These are phyloP conservation scores for Rhodotorula mucilaginosa DNA, from an alignment of 1,284 basidiomycete genomes.

Conservation along the genomic window DNA sequence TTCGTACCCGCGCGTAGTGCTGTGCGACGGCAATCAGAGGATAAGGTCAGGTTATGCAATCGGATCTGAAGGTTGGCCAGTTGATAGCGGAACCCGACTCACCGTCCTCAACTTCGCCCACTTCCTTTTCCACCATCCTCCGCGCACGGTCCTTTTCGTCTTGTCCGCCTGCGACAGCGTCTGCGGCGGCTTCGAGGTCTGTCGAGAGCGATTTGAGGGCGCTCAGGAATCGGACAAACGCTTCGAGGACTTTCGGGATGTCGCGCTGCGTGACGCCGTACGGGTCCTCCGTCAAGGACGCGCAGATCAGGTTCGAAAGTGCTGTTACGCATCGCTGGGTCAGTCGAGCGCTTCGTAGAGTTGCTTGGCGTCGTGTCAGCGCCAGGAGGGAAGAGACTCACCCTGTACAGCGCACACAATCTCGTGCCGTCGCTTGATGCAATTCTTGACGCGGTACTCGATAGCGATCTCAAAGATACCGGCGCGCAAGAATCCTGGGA, in stretches of 20 bases:
- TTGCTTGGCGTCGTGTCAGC: not conserved
- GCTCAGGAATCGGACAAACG: slow-evolving; percentile 63
- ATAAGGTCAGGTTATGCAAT: not conserved
- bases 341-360: not conserved
- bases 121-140: slow-evolving; percentile 46
- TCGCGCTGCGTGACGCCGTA: slow-evolving; percentile 79
- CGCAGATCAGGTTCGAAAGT: slow-evolving; percentile 64
- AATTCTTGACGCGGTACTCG: slow-evolving; percentile 15
- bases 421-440: slow-evolving; percentile 17
- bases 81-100: slow-evolving; percentile 37
- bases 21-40: slow-evolving; percentile 45
- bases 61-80: not conserved
- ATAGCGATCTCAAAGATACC: slow-evolving; percentile 20
- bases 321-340: slow-evolving; percentile 52
- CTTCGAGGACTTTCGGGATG: slow-evolving; percentile 74
- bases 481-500: slow-evolving; percentile 15
- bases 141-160: slow-evolving; percentile 50
- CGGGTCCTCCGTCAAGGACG: slow-evolving; percentile 71
- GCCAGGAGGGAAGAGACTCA: slow-evolving; percentile 6
- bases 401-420: slow-evolving; percentile 32
- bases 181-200: slow-evolving; percentile 52
- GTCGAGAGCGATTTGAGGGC: slow-evolving; percentile 64
- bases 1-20: slow-evolving; percentile 67
- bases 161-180: slow-evolving; percentile 47
- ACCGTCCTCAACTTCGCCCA: slow-evolving; percentile 64